Base-by-base conservation (phyloP, 306 rosid species). In the Rosa chinensis region DNA sequence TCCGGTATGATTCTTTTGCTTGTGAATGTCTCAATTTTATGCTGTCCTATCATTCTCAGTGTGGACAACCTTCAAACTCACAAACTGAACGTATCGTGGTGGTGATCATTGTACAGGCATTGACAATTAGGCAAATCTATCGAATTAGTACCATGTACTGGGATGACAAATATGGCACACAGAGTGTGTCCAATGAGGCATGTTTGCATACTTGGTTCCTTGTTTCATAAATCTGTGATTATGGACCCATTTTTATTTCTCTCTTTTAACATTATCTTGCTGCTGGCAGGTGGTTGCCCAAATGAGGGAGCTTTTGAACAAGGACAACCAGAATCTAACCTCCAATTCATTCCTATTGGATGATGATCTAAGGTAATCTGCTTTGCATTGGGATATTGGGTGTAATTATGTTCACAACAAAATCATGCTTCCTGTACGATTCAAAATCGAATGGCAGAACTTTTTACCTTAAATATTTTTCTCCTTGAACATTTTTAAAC, bases 161-260 rank as follows among this genome's bases (percentile, higher is more conserved):
- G 98, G 99, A 95, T 90, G 99, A 95, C 93, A 95, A 95, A 86
- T 91, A 95, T 56, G 97, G 98, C 85, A 93, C 99, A 64, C 99
- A 90, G 85, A 95, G 98, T 66, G 99, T 95, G 64, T 95, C 99
- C 79, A 95, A 91, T 43, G 98, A 95, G 99, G 98, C 88, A 93
- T 78, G 99, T 87, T 62, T 77, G 55, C 84, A 75, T 73, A 61
- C 75, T 81, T 28, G 59, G 48, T 78, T 91, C n/a, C 43, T 37
- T 32, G 18, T 68, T 80, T 70, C 18, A 18, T 72, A 35, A 67
- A 53, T 56, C 67, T 40, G 37, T 68, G 49, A 67, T 44, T 74
- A 43, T 40, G 32, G 50, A 75, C 66, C 75, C 37, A 48, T 74
- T 49, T 18, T 39, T 43, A 74, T 80, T 76, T 82, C 25, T 17